Base-by-base conservation (phyloP, 805 yeast species). In the Kregervanrija fluxuum region DNA sequence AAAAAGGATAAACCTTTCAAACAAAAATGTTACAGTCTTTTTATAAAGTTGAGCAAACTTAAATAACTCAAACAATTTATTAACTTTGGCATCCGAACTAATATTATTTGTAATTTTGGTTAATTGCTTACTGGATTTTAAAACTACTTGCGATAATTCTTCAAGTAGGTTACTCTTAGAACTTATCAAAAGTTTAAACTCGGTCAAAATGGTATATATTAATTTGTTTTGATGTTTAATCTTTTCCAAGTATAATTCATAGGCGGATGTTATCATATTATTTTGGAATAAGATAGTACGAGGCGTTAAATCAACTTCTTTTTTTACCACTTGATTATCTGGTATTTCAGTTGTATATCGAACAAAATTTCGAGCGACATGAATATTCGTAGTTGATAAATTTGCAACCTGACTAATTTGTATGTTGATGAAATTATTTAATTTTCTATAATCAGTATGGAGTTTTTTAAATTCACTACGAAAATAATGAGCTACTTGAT, bases 221-320 rank as follows among this genome's bases (percentile, higher is more conserved):
- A 38, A 35, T 15, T 48, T 44, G 28, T 53, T 52, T 45, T 57
- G 54, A 5, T 34, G 17, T 8, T 45, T 45, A 8, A 44, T 42
- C 33, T 55, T 54, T n/a, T 57, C 58, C 13, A 35, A 16, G 31
- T 47, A 57, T 22, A 60, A 35, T 30, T 57, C 54, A 30, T 60
- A 57, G n/a, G 49, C 46, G 12, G 61, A 54, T 5, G 44, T 43
- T 32, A 60, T 53, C 41, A 55, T 59, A 4, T 54, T 52, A 31
- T 57, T 56, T 8, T 44, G 42, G 45, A 57, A 59, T 22, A 47
- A 43, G 4, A 46, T 42, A 2, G 61, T 47, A 11, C 33, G 52
- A 12, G 64, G 64, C 0, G 64, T 59, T 3, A 42, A 35, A 3
- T 31, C n/a, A 9, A 28, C 15, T 33, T 31, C 35, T 9, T 35